Evolutionary conservation across 495 filamentous ascomycete genomes (phyloP).

Genomic region (Penicillium riverlandense): DNA sequence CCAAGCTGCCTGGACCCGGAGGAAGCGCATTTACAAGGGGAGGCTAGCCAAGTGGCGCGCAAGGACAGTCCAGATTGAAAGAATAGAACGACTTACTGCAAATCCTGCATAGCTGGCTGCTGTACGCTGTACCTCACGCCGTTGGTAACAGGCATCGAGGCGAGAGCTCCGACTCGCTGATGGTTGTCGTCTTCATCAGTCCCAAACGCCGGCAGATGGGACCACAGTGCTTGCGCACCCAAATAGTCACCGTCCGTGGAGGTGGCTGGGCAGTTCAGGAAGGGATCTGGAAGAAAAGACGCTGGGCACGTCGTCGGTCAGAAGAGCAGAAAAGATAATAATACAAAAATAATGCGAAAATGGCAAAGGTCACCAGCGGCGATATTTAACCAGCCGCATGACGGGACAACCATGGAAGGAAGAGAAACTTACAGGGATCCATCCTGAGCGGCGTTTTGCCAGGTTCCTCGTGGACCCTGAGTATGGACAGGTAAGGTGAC

Average conservation of each 20-base stretch:
- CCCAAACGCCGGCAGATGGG: slow-evolving; percentile 28
- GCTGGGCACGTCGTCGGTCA: slow-evolving; percentile 16
- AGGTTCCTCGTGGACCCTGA: slow-evolving; percentile 18
- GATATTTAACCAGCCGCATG: background rate
- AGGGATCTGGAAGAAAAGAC: slow-evolving; percentile 30
- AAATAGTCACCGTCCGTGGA: slow-evolving; percentile 35
- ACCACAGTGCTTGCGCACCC: background rate
- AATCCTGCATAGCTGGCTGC: slow-evolving; percentile 37
- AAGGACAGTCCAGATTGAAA: slow-evolving; percentile 33
- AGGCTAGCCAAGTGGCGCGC: slow-evolving; percentile 27
- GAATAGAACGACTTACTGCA: slow-evolving; percentile 38
- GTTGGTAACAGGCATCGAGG: slow-evolving; percentile 39
- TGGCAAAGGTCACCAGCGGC: background rate
- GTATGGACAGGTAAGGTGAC: slow-evolving; percentile 11
- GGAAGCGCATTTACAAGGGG: slow-evolving; percentile 32
- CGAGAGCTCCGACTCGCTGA: slow-evolving; percentile 36
- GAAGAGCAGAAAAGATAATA: slow-evolving; percentile 1
- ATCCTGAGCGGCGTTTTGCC: slow-evolving; percentile 17
- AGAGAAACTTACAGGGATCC: slow-evolving; percentile 18
- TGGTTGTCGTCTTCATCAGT: slow-evolving; percentile 35
- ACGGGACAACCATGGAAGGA: slow-evolving; percentile 4
- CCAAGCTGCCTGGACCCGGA: slow-evolving; percentile 29
- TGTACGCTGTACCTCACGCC: slow-evolving; percentile 40
- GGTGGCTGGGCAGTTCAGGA: slow-evolving; percentile 33
- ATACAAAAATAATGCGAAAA: slow-evolving; percentile 1